These are phyloP conservation scores for Micromonas commoda DNA, from an alignment of 139 green algal genomes.

Conservation along the genomic window DNA sequence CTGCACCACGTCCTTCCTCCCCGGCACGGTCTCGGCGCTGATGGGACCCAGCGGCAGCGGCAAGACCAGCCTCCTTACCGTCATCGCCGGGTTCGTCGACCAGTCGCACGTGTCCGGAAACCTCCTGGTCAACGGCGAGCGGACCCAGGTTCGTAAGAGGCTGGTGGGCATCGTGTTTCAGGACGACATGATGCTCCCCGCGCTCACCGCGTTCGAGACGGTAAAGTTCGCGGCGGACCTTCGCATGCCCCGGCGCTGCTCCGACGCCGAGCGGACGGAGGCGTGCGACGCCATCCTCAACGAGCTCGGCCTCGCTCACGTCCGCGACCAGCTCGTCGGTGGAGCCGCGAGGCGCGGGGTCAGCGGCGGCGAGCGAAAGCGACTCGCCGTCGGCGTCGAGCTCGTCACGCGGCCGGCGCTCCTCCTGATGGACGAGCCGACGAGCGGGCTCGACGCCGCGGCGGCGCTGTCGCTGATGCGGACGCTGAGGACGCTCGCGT, in stretches of 20 bases:
- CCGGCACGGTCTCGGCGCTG: constrained; percentile 42
- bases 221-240: constrained; percentile 57
- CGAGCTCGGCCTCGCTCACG: constrained; percentile 45
- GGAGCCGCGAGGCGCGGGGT: constrained; percentile 52
- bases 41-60: constrained; percentile 27
- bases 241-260: constrained; percentile 38
- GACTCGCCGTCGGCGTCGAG: constrained; percentile 70
- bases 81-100: constrained; percentile 50
- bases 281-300: constrained; percentile 31
- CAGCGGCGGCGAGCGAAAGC: constrained; percentile 71
- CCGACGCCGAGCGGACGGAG: constrained; percentile 10
- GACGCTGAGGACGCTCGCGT: constrained; percentile 42
- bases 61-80: constrained; percentile 31
- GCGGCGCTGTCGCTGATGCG: constrained; percentile 59
- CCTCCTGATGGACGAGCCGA: constrained; percentile 69
- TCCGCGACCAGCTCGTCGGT: constrained; percentile 53
- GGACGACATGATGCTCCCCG: constrained; percentile 56
- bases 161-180: constrained; percentile 17
- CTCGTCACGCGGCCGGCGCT: constrained; percentile 57
- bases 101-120: constrained; percentile 29
- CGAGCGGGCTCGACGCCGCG: constrained; percentile 56
- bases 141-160: neutral
- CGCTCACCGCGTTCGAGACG: constrained; percentile 60
- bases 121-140: constrained; percentile 38
- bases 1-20: constrained; percentile 26